phyloP scores from a whole-genome alignment of 495 filamentous ascomycete genomes.

The Diplogelasinospora grovesii region DNA sequence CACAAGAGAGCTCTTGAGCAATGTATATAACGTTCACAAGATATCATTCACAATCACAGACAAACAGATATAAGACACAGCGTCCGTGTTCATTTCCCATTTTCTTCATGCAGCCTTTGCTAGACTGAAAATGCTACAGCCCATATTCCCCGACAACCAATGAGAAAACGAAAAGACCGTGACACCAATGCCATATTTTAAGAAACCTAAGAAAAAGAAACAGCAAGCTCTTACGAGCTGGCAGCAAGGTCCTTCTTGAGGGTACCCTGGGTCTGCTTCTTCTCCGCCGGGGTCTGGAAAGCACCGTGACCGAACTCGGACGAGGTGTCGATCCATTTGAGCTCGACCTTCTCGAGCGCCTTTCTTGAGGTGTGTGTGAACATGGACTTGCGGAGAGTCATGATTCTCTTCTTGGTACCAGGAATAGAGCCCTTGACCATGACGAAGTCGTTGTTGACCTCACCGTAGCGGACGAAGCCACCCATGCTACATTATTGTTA shows the following conservation, averaged over 20 bases:
- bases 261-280: constrained; percentile 87
- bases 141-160: constrained; percentile 37
- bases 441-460: constrained; percentile 99
- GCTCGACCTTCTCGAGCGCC: constrained; percentile 96
- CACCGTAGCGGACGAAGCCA: constrained; percentile 98
- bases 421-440: constrained; percentile 96
- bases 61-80: constrained; percentile 12
- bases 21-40: too few species aligned
- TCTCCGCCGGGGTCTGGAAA: constrained; percentile 97
- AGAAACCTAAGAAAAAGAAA: constrained; percentile 40
- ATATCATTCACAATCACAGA: constrained; percentile 5
- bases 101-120: constrained; percentile 41
- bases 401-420: constrained; percentile 98
- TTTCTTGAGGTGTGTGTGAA: constrained; percentile 93
- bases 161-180: constrained; percentile 42
- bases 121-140: constrained; percentile 37
- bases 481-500: constrained; percentile 64
- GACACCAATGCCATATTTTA: constrained; percentile 48
- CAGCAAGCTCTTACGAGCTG: constrained; percentile 52
- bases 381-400: constrained; percentile 99
- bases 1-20: too few species aligned
- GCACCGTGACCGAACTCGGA: constrained; percentile 99
- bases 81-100: constrained; percentile 31
- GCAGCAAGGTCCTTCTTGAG: constrained; percentile 95
- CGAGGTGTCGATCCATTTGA: constrained; percentile 99